phyloP scores from a whole-genome alignment of 805 yeast species.

The Hanseniaspora singularis region DNA sequence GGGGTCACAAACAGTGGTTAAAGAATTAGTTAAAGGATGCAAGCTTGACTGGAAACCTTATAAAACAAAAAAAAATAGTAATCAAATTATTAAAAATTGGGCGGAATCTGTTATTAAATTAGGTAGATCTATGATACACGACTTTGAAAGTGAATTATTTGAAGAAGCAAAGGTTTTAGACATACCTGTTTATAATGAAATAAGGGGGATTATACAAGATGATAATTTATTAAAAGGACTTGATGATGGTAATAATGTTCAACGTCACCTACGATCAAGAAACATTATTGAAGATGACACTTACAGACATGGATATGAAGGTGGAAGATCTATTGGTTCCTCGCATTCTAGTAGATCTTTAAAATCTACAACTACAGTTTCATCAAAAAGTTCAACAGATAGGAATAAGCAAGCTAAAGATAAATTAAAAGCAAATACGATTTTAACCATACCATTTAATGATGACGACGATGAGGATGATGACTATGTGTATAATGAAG shows the following conservation, averaged over 20 bases:
- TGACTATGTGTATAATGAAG: conserved; percentile 29
- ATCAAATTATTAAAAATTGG: conserved; percentile 45
- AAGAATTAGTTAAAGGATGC: conserved; percentile 57
- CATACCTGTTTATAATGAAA: neutral
- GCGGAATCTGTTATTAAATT: conserved; percentile 51
- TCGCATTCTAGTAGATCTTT: conserved; percentile 14
- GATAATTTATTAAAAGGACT: too few species aligned
- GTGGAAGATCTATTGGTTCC: neutral
- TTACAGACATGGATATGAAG: neutral
- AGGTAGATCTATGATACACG: conserved; percentile 53
- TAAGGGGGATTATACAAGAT: too few species aligned
- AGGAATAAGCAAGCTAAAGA: neutral
- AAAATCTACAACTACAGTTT: conserved; percentile 9
- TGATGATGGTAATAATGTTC: neutral
- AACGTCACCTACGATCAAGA: neutral
- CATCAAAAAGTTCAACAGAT: neutral
- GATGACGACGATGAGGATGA: conserved; percentile 27
- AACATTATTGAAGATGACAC: neutral
- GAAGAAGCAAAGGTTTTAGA: conserved; percentile 12
- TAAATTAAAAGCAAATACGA: conserved; percentile 8
- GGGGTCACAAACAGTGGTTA: conserved; percentile 51
- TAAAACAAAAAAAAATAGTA: conserved; percentile 35
- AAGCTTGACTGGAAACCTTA: conserved; percentile 52
- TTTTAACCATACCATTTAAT: conserved; percentile 23
- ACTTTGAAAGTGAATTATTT: conserved; percentile 25